Evolutionary conservation across 768 basidiomycete species (phyloP), one percentile per base, ranked within the genome.

Genomic region (Hygrophorus pudorinus): DNA sequence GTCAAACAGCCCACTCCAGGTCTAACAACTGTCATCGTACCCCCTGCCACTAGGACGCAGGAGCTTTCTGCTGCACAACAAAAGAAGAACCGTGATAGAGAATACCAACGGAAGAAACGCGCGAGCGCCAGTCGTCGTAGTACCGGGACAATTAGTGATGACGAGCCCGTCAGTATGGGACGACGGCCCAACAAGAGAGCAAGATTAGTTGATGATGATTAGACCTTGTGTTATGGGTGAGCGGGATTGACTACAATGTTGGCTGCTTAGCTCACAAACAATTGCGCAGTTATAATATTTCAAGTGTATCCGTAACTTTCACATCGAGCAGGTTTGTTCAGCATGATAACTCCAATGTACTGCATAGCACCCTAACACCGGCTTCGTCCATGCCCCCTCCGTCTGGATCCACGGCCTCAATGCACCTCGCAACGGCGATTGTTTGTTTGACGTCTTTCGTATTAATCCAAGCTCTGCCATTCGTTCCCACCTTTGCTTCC

Each of bases 381-480:
- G 42, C 61, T 51, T 76, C 73, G 44, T 76, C 73, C 71, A 80
- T 68, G 3, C 77, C 74, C 9, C 73, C 78, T 4, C 78, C 78
- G 48, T 85, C 84, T 16, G 83, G 75, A 60, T 94, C 89, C 9
- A 77, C 80, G 12, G 75, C 79, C 57, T 91, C 82, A 31, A 98
- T 81, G 56, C 88, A 87, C 38, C 87, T 74, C 46, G 78, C 68
- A 17, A 82, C 66, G 5, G 81, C 80, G 41, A 97, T 85, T 8
- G 78, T 82, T 53, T 87, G 79, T 51, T 72, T 78, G 9, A 72
- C 63, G 34, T 86, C 81, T 51, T 81, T 80, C 5, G 89, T 68
- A 47, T 71, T 84, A 52, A 97, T 62, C 94, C 94, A 98, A 13
- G 96, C 78, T 34, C 85, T 76, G 2, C 93, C 94, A 57, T 99